Conservation (phyloP, 2,329 filamentous ascomycete genomes). For the Diaporthe velutina region DNA sequence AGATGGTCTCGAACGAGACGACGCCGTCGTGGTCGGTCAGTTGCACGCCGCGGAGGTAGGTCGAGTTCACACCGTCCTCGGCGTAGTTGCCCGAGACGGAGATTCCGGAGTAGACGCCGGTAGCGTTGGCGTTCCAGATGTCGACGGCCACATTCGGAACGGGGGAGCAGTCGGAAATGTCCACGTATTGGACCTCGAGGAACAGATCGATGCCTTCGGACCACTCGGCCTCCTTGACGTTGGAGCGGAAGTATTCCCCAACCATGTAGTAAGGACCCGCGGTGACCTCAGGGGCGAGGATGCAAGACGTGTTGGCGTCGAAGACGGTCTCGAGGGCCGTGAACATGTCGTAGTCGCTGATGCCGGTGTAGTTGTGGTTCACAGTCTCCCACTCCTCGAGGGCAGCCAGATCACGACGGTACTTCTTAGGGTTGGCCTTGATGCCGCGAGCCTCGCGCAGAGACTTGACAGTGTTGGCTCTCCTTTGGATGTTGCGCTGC, state of each 20-base stretch:
- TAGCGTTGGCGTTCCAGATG: slow-evolving; percentile 59
- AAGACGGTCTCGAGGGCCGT: slow-evolving; percentile 50
- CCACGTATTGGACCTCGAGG: slow-evolving; percentile 48
- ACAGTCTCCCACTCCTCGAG: slow-evolving; percentile 50
- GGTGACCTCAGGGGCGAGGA: slow-evolving; percentile 51
- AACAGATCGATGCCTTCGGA: slow-evolving; percentile 57
- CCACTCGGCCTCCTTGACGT: slow-evolving; percentile 56
- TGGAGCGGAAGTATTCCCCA: slow-evolving; percentile 59
- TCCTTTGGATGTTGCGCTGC: slow-evolving; percentile 55
- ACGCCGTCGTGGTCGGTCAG: slow-evolving; percentile 39
- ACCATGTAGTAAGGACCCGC: slow-evolving; percentile 53
- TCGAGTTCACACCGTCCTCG: slow-evolving; percentile 35
- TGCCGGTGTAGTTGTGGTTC: slow-evolving; percentile 51
- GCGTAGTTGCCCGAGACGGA: slow-evolving; percentile 45
- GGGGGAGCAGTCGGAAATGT: slow-evolving; percentile 58
- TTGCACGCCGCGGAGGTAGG: slow-evolving; percentile 39
- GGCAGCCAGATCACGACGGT: slow-evolving; percentile 50
- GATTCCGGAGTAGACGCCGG: slow-evolving; percentile 55
- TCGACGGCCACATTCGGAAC: slow-evolving; percentile 57
- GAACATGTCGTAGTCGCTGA: slow-evolving; percentile 48
- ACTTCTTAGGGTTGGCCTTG: slow-evolving; percentile 47
- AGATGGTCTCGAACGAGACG: slow-evolving; percentile 38
- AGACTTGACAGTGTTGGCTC: slow-evolving; percentile 53
- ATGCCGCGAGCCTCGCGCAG: slow-evolving; percentile 54
- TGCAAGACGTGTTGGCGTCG: slow-evolving; percentile 51